Conservation (phyloP, 108 stramenopile genomes). For the Asterionellopsis glacialis region DNA sequence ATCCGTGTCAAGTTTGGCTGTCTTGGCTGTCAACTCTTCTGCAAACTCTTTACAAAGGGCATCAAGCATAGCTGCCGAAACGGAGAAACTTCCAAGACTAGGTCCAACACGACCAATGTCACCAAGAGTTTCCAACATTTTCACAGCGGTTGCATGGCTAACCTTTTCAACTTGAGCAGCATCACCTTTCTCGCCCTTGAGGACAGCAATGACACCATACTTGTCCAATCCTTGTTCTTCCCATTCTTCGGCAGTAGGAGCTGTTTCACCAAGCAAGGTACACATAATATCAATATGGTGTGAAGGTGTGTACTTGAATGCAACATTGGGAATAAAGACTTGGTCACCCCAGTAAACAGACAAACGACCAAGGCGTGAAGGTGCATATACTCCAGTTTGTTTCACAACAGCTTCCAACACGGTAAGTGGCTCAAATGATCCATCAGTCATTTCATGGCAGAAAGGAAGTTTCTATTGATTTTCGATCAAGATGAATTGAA, state of each 20-base stretch:
- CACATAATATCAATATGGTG: constrained; percentile 98
- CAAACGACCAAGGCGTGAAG: constrained; percentile 88
- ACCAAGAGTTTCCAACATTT: constrained; percentile 86
- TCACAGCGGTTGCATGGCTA: constrained; percentile 89
- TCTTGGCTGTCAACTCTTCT: constrained; percentile 74
- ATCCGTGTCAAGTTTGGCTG: constrained; percentile 89
- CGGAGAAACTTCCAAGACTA: constrained; percentile 91
- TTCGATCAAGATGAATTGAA: neutral
- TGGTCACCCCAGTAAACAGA: constrained; percentile 99
- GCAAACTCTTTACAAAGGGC: constrained; percentile 85
- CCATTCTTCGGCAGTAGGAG: constrained; percentile 90
- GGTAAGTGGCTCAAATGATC: constrained; percentile 70
- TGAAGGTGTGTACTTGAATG: constrained; percentile 74
- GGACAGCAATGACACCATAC: constrained; percentile 96
- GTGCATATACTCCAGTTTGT: constrained; percentile 96
- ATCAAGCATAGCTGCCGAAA: constrained; percentile 75
- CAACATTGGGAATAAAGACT: constrained; percentile 88
- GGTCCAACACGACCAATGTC: constrained; percentile 90
- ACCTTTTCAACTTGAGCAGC: constrained; percentile 99
- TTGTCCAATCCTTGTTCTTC: constrained; percentile 90
- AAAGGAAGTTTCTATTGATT: constrained; percentile 81
- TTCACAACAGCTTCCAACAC: constrained; percentile 96
- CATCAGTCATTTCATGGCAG: constrained; percentile 43
- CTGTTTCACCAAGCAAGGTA: constrained; percentile 83
- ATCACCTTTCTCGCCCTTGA: constrained; percentile 53